Conservation (phyloP, 345 rosid genomes). For the Sonneratia caseolaris region DNA sequence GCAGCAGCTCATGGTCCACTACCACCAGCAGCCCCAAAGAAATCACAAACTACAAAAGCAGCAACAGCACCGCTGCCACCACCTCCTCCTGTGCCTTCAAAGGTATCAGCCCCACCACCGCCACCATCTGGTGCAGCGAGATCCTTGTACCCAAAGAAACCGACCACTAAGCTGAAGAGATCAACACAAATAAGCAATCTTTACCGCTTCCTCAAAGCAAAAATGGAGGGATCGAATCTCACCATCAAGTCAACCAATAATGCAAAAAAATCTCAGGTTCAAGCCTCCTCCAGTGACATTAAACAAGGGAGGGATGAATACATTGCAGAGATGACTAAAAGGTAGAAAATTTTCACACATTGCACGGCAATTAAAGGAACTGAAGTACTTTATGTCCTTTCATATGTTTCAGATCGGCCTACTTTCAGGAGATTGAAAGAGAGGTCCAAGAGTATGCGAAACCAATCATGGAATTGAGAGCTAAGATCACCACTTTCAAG, state of each 20-base stretch:
- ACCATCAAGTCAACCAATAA: conserved; percentile 14
- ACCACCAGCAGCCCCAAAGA: conserved; percentile 7
- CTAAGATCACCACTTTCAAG: conserved; percentile 45
- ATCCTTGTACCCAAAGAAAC: conserved; percentile 53
- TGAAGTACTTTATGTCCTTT: not conserved
- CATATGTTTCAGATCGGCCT: conserved; percentile 53
- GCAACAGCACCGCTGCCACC: conserved; percentile 28
- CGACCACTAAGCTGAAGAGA: conserved; percentile 61
- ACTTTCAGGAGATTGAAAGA: conserved; percentile 76
- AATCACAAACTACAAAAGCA: conserved; percentile 13
- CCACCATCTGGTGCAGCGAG: conserved; percentile 39
- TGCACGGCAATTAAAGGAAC: not conserved
- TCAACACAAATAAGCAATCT: conserved; percentile 64
- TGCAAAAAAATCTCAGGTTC: conserved; percentile 24
- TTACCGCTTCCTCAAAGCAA: conserved; percentile 53
- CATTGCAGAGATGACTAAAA: conserved; percentile 80
- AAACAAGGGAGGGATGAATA: conserved; percentile 92
- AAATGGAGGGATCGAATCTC: conserved; percentile 53
- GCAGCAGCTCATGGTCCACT: no score
- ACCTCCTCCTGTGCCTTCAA: conserved; percentile 6
- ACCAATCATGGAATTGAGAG: conserved; percentile 42
- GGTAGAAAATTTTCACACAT: conserved; percentile 18
- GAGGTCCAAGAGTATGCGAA: conserved; percentile 56
- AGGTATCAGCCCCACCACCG: conserved; percentile 18
- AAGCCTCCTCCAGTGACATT: conserved; percentile 19